Evolutionary conservation across 345 rosid species (phyloP).

Genomic region (thale cress (Arabidopsis thaliana)): DNA sequence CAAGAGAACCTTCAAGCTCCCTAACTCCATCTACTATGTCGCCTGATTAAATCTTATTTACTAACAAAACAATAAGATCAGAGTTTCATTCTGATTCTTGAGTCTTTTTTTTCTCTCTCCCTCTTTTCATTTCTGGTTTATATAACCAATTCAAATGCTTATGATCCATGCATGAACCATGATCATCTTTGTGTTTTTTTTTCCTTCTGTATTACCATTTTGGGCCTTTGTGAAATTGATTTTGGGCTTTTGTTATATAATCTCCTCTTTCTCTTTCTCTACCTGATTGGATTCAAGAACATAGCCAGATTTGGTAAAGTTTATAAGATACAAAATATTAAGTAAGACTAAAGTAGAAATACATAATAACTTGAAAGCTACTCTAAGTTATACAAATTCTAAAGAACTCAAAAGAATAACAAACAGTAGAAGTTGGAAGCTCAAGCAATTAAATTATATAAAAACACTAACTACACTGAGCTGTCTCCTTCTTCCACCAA

Average conservation of each 20-base stretch:
- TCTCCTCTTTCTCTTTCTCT: background rate
- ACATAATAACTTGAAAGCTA: slow-evolving; percentile 43
- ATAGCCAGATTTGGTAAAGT: slow-evolving; percentile 27
- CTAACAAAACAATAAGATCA: slow-evolving; percentile 37
- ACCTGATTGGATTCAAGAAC: slow-evolving; percentile 5
- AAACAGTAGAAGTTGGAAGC: slow-evolving; percentile 30
- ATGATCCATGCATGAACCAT: slow-evolving; percentile 29
- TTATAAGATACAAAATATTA: slow-evolving; percentile 7
- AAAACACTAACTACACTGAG: slow-evolving; percentile 20
- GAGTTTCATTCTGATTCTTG: slow-evolving; percentile 33
- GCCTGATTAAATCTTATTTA: slow-evolving; percentile 36
- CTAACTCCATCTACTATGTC: slow-evolving; percentile 78
- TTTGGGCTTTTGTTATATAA: slow-evolving; percentile 29
- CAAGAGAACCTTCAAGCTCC: slow-evolving; percentile 84
- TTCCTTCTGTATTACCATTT: background rate
- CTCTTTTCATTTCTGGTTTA: slow-evolving; percentile 11
- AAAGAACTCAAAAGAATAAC: slow-evolving; percentile 28
- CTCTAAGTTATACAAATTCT: slow-evolving; percentile 34
- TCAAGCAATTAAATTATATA: slow-evolving; percentile 20
- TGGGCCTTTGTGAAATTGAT: slow-evolving; percentile 43
- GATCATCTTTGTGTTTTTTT: slow-evolving; percentile 26
- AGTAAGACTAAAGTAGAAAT: slow-evolving; percentile 25
- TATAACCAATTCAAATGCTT: slow-evolving; percentile 22
- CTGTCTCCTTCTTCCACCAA: slow-evolving; percentile 48
- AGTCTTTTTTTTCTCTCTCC: slow-evolving; percentile 13